Evolutionary conservation across 176 grass and related monocot genomes (phyloP).

Genomic region (Ananas comosus): DNA sequence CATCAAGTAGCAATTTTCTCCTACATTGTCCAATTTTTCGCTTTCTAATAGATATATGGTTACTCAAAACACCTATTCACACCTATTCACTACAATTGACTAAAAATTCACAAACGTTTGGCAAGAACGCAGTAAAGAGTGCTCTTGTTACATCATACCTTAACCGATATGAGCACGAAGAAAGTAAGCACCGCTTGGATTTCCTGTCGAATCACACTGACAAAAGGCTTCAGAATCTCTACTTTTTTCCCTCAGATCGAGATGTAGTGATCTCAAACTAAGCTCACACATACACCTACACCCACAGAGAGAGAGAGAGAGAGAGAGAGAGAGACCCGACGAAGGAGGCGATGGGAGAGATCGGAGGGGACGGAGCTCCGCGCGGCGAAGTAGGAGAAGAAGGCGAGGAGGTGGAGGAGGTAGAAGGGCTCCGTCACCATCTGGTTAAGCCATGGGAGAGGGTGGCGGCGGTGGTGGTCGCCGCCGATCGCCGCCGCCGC

Average conservation of each 20-base stretch:
- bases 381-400: slow-evolving; percentile 85
- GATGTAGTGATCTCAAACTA: not conserved
- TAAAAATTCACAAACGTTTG: not conserved
- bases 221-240: slow-evolving; percentile 1
- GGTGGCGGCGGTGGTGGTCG: slow-evolving; percentile 30
- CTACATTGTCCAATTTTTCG: not conserved
- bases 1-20: not conserved
- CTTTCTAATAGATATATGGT: not conserved
- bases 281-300: not conserved
- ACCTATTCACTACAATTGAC: not conserved
- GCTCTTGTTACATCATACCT: slow-evolving; percentile 32
- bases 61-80: not conserved
- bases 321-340: slow-evolving; percentile 30
- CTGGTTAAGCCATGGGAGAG: slow-evolving; percentile 65
- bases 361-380: slow-evolving; percentile 44
- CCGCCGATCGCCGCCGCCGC: slow-evolving; percentile 26
- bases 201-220: slow-evolving; percentile 45
- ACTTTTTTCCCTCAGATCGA: not conserved
- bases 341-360: slow-evolving; percentile 51
- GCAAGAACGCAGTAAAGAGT: no score
- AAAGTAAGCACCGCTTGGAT: slow-evolving; percentile 77
- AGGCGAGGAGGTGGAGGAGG: slow-evolving; percentile 71
- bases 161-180: slow-evolving; percentile 59
- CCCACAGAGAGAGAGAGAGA: not conserved
- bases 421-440: slow-evolving; percentile 78